Evolutionary conservation across 2,329 filamentous ascomycete genomes (phyloP).

Genomic region (Xylaria arbuscula): DNA sequence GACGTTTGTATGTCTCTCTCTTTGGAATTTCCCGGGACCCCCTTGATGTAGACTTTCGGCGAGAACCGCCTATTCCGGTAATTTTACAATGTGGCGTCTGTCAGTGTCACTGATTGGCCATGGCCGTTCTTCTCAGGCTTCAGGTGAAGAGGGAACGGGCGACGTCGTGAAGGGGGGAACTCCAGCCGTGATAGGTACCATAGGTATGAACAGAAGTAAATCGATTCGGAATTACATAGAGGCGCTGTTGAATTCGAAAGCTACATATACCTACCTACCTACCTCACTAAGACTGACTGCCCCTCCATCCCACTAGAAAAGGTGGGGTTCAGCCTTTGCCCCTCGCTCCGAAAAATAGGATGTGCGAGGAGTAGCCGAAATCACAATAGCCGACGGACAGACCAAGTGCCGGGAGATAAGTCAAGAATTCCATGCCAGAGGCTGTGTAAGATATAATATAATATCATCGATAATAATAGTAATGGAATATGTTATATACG

Average conservation of each 20-base stretch:
- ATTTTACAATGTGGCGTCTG: slow-evolving; percentile 19
- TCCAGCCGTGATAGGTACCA: slow-evolving; percentile 5
- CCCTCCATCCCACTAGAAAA: slow-evolving; percentile 15
- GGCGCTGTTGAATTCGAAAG: slow-evolving; percentile 2
- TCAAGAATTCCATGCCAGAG: neutral
- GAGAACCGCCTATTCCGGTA: slow-evolving; percentile 42
- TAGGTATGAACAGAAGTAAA: no score
- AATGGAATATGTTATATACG: neutral
- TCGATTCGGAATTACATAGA: slow-evolving; percentile 5
- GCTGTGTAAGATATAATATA: slow-evolving; percentile 16
- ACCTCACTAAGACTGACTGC: slow-evolving; percentile 13
- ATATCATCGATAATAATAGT: neutral
- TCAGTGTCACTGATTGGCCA: slow-evolving; percentile 7
- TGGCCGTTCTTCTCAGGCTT: slow-evolving; percentile 9
- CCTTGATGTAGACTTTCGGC: neutral
- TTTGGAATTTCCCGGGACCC: neutral
- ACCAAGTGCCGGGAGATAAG: slow-evolving; percentile 31
- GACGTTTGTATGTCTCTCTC: neutral
- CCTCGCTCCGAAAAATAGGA: slow-evolving; percentile 3
- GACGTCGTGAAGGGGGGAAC: neutral
- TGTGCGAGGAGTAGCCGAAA: slow-evolving; percentile 3
- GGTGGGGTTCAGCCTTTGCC: neutral
- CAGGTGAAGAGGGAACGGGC: slow-evolving; percentile 6
- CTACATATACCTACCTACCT: neutral
- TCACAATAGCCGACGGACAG: slow-evolving; percentile 26